Base-by-base conservation (phyloP, 805 yeast species). In the Candida rishiriensis region DNA sequence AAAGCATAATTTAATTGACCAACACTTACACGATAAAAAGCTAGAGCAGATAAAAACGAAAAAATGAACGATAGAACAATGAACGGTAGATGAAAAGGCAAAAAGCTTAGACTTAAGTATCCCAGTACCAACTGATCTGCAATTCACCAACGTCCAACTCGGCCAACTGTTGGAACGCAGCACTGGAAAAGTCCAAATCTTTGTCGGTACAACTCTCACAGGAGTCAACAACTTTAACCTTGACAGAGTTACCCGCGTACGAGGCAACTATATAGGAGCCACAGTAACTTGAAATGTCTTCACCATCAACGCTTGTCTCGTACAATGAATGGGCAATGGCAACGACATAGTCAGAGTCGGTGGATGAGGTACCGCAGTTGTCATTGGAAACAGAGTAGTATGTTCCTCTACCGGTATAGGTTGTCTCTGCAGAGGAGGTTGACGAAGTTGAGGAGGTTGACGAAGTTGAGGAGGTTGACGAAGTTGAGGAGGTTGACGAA, bases 141-240 rank as follows among this genome's bases (percentile, higher is more conserved):
- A 76, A 64, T 49, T 73, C 72, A 34, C 81, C 81, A 48, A 72
- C 64, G 39, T 47, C 63, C 46, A 61, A 52, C 52, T 70, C 74
- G 13, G 80, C 81, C 42, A 78, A 59, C 43, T 68, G 48, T 8
- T 55, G 34, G 48, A 78, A 78, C 3, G 82, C 83, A 36, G 70
- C 41, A n/a, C 80, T 79, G 11, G 81, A 74, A 41, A 78, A 70
- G 55, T 78, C 82, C 44, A 78, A 65, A 53, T 74, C 78, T 43
- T 63, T 44, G 18, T 64, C 63, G 33, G 60, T 50, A 51, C 83
- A 78, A 1, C 74, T 78, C 36, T 56, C 73, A 57, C 83, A 78
- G 15, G 77, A 62, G 57, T 78, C 83, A 17, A 73, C 79, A 38
- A 77, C 80, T 29, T 69, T 72, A 34, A 77, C 83, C 26, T 61